These are phyloP conservation scores for Ogataea hybrid DNA, from an alignment of 1,139 yeast species.

Conservation along the genomic window DNA sequence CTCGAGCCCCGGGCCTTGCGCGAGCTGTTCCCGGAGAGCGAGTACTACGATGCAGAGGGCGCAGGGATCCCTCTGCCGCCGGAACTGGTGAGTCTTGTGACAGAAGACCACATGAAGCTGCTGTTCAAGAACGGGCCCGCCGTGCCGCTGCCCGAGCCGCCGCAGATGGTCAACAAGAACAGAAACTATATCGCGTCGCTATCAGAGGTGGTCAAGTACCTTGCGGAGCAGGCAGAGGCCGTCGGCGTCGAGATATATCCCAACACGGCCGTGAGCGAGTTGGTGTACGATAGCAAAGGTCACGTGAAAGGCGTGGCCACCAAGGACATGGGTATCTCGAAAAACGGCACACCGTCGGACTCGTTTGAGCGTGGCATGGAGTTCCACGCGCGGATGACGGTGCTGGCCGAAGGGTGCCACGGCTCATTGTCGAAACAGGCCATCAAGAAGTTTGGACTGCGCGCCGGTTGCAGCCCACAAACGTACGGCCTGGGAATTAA, in stretches of 20 bases:
- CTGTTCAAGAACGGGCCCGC: constrained; percentile 52
- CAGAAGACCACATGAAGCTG: constrained; percentile 66
- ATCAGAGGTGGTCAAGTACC: constrained; percentile 75
- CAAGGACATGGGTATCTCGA: constrained; percentile 82
- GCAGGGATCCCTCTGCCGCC: constrained; percentile 68
- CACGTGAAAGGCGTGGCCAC: constrained; percentile 89
- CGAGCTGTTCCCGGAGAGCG: constrained; percentile 82
- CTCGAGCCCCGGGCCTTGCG: constrained; percentile 83
- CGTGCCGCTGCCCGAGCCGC: constrained; percentile 86
- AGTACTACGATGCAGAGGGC: constrained; percentile 44
- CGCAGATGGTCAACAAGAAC: constrained; percentile 79
- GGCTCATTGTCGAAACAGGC: constrained; percentile 85
- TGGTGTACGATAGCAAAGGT: constrained; percentile 60
- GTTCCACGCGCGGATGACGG: constrained; percentile 83
- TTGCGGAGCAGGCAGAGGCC: constrained; percentile 88
- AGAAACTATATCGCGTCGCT: constrained; percentile 84
- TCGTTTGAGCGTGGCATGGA: constrained; percentile 95
- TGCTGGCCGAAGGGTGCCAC: constrained; percentile 96
- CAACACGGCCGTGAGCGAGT: constrained; percentile 83
- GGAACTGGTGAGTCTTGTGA: constrained; percentile 72
- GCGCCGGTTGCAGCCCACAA: constrained; percentile 70
- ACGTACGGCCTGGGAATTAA: constrained; percentile 94
- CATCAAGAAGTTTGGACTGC: constrained; percentile 63
- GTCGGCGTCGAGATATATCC: constrained; percentile 93
- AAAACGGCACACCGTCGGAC: constrained; percentile 71